Base-by-base conservation (phyloP, 2,329 filamentous ascomycete genomes). In the Colletotrichum liriopes region DNA sequence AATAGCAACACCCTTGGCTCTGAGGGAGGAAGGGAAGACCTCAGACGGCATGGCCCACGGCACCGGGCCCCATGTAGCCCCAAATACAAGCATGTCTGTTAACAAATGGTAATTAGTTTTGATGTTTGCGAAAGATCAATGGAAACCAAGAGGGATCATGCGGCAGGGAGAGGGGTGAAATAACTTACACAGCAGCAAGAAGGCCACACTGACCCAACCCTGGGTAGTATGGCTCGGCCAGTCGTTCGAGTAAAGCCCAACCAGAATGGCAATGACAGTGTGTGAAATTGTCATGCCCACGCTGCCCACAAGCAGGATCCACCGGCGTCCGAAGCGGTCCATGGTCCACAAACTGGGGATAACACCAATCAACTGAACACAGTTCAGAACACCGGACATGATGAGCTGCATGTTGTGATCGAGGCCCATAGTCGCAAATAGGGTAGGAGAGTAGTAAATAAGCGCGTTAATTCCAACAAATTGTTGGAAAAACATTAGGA, bases 61-160 rank as follows among this genome's bases (percentile, higher is more conserved):
- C 20, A 88, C 85, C 60, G 86, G 84, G 20, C 86, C 88, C 87
- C 89, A 92, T 0, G 86, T 86, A 0, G 85, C 86, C 2, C 89
- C 90, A 72, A 92, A 93, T 2, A 83, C 80, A 49, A 90, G 77
- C 84, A 91, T 91, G 77, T 90, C 91, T 61, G 90, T 82, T 60
- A 89, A 84, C 0, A 20, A 35, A 11, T 18, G 23, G 16, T 8
- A 14, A 20, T 20, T 5, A 54, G 51, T 4, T 5, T 54, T 7
- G 6, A 26, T 54, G 1, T 35, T 8, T 23, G 3, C 26, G 1
- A 23, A 39, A 26, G 23, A 26, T 26, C 23, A 26, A 26, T 26
- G n/a, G 12, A 23, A 23, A 26, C 0, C 1, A 32, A 32, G 6
- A 32, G 6, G 6, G 29, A 32, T 32, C 12, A 4, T 12, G 23